A percentile compares a stretch with the other conserved stretches of the same genome.
phyloP scores from a whole-genome alignment of 257 asterid genomes.

The Solanum phureja region DNA sequence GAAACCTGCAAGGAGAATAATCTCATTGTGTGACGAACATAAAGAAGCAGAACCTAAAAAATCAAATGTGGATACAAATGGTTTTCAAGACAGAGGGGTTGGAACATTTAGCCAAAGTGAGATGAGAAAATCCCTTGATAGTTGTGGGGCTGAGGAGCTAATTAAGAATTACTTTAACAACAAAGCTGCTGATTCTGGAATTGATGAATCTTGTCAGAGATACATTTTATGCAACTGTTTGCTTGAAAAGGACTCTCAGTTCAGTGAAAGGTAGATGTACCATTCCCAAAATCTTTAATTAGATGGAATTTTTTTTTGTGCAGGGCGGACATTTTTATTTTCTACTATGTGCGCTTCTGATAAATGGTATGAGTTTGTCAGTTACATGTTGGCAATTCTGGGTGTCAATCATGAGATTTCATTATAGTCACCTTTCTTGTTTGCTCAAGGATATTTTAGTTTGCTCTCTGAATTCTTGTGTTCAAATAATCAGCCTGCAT shows the following conservation, averaged over 20 bases:
- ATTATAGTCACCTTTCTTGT: not conserved
- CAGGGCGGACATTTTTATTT: not conserved
- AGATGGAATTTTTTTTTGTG: not conserved
- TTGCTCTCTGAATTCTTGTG: not conserved
- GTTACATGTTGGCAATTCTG: not conserved
- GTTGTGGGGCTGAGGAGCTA: slow-evolving; percentile 11
- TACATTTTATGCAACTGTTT: slow-evolving; percentile 30
- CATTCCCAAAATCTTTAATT: not conserved
- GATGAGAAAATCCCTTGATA: not conserved
- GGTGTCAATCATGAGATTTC: not conserved
- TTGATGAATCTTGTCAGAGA: slow-evolving; percentile 23
- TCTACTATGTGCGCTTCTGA: not conserved
- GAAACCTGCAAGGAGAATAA: slow-evolving; percentile 49
- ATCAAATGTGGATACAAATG: slow-evolving; percentile 27
- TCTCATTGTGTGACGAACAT: slow-evolving; percentile 59
- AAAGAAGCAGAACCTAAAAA: slow-evolving; percentile 16
- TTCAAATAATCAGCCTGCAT: not conserved
- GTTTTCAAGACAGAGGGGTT: slow-evolving; percentile 18
- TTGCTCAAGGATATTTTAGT: not conserved
- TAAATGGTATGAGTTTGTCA: not conserved
- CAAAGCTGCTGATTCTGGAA: slow-evolving; percentile 28
- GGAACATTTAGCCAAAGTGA: slow-evolving; percentile 5
- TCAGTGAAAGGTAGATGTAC: slow-evolving; percentile 39
- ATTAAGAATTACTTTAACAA: slow-evolving; percentile 25
- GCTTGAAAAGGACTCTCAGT: slow-evolving; percentile 24